Evolutionary conservation across 805 yeast species (phyloP).

Genomic region (Candida namnaoensis): DNA sequence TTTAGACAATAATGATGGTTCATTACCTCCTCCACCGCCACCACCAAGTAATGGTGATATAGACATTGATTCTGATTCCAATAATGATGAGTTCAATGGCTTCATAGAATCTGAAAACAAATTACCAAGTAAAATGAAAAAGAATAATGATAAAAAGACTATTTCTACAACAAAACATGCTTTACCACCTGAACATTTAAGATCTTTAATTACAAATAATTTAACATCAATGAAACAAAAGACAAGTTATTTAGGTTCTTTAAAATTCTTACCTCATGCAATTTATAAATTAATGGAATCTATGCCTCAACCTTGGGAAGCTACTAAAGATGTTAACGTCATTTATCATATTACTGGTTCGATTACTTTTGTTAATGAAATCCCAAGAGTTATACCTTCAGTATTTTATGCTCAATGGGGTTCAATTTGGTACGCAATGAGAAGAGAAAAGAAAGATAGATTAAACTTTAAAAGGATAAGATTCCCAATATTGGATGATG

Average conservation of each 20-base stretch:
- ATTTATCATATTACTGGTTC: constrained; percentile 91
- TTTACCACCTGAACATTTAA: constrained; percentile 90
- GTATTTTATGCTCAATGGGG: constrained; percentile 95
- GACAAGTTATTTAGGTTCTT: constrained; percentile 79
- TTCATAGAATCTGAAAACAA: no score
- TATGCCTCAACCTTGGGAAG: constrained; percentile 99
- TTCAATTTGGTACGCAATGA: constrained; percentile 84
- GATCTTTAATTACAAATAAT: constrained; percentile 78
- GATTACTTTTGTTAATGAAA: constrained; percentile 87
- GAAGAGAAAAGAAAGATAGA: constrained; percentile 88
- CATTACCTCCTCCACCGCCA: constrained; percentile 16
- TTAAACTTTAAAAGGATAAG: constrained; percentile 84
- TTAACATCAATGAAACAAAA: constrained; percentile 78
- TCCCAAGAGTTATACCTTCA: constrained; percentile 88
- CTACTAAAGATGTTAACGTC: constrained; percentile 74
- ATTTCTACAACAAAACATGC: constrained; percentile 55
- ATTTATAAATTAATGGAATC: constrained; percentile 80
- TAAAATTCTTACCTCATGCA: constrained; percentile 95
- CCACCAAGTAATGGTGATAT: constrained; percentile 10
- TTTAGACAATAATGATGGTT: no score
- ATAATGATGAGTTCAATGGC: not conserved
- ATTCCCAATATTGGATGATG: constrained; percentile 96
- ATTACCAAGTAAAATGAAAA: constrained; percentile 15
- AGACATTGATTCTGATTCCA: constrained; percentile 1
- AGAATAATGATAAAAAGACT: constrained; percentile 26